Base-by-base conservation (phyloP, 2,329 filamentous ascomycete species). In the Fusarium penzigii region DNA sequence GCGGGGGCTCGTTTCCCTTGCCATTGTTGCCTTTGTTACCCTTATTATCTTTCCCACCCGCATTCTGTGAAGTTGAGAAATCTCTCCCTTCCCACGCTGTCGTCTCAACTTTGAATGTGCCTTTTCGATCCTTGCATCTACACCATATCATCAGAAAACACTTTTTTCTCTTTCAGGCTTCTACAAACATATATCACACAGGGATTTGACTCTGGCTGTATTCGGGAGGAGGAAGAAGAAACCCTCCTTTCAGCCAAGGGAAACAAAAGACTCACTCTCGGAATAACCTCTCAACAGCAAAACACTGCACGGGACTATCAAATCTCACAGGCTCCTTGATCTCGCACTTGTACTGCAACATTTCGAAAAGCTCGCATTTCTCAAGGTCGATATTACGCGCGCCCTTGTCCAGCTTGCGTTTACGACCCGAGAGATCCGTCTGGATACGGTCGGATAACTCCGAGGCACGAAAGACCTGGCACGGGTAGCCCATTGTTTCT, bases 331-430 rank as follows among this genome's bases (percentile, higher is more conserved):
- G 79, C 38, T 75, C 65, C 58, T 79, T 72, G 41, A 86, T 78
- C 55, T 76, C 69, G 67, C 84, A 87, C 40, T 80, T 75, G 68
- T 84, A 86, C 72, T 87, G 84, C 67, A 83, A 62, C 75, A 87
- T 77, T 62, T 77, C 74, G 51, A 84, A 66, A 51, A 86, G 73
- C 64, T 82, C 76, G 68, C 84, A 87, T 41, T 73, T 72, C 16
- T 73, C 70, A 43, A 87, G 71, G 49, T 86, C 76, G 55, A 85
- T 72, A 44, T 73, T 56, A 59, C 61, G 58, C 29, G 59, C 55
- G 17, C 69, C 67, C 55, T 69, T 65, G 32, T 68, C 71, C 34
- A 75, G 71, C 67, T 85, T 85, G 55, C 81, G 80, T 49, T 78
- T 78, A 46, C 77, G 78, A 8, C 79, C 80, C 38, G 75, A 72